These are phyloP conservation scores for Gonium pectorale DNA, from an alignment of 139 green algal genomes.

Conservation along the genomic window DNA sequence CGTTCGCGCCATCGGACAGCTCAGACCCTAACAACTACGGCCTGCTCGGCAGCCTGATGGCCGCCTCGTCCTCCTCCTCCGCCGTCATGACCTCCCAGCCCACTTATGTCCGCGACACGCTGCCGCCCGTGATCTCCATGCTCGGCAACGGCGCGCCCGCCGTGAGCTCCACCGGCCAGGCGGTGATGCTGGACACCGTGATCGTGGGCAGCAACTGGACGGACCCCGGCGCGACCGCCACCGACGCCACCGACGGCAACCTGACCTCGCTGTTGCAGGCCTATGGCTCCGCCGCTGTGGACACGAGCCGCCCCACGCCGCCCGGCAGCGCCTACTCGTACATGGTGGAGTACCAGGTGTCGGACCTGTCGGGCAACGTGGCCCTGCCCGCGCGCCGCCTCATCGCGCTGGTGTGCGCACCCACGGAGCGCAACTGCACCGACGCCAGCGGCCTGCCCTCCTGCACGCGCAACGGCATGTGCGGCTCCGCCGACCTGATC, in stretches of 20 bases:
- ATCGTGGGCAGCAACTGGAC: constrained; percentile 29
- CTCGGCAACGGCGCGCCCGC: constrained; percentile 44
- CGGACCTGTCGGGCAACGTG: constrained; percentile 52
- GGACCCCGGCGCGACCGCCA: constrained; percentile 54
- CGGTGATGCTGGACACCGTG: constrained; percentile 54
- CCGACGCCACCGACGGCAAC: constrained; percentile 56
- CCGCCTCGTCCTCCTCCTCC: not conserved
- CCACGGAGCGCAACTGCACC: constrained; percentile 17
- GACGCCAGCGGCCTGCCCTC: constrained; percentile 35
- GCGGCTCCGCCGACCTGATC: constrained; percentile 7
- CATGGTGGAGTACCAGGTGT: constrained; percentile 48
- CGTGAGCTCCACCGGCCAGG: constrained; percentile 8
- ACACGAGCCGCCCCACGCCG: constrained; percentile 49
- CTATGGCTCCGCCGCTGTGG: constrained; percentile 51
- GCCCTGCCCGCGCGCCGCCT: constrained; percentile 47
- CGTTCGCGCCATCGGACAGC: not conserved
- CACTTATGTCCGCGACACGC: constrained; percentile 22
- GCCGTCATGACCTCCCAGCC: not conserved
- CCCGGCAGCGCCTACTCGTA: constrained; percentile 7
- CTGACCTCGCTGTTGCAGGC: constrained; percentile 44
- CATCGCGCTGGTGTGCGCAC: constrained; percentile 49
- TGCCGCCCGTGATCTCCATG: constrained; percentile 39
- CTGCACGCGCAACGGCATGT: constrained; percentile 42
- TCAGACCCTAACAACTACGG: constrained; percentile 14
- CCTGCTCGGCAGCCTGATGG: constrained; percentile 14